Evolutionary conservation across 371 early-diverging fungal genomes (phyloP).

Genomic region (Saksenaea vasiformis): DNA sequence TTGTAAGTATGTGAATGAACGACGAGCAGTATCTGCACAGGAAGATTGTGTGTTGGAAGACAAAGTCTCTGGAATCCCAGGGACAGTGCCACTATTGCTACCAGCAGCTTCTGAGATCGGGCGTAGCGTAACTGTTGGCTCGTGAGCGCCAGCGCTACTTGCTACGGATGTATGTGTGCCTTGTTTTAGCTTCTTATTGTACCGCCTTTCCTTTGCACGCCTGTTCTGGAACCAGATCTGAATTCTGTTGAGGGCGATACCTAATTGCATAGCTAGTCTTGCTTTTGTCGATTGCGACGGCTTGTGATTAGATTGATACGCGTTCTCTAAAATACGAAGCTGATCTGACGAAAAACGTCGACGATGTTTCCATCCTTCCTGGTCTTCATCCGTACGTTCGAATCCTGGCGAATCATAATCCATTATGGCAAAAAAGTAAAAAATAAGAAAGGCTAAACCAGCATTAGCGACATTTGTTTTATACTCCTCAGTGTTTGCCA

Average conservation of each 20-base stretch:
- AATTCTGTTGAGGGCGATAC: background rate
- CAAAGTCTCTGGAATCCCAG: background rate
- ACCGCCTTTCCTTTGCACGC: constrained; percentile 8
- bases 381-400: background rate
- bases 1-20: background rate
- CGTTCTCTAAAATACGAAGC: background rate
- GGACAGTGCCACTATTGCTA: background rate
- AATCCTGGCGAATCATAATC: background rate
- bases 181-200: background rate
- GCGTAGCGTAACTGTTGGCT: background rate
- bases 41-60: background rate
- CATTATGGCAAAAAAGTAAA: background rate
- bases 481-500: background rate
- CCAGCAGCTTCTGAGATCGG: background rate
- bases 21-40: background rate
- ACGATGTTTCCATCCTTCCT: background rate
- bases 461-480: background rate
- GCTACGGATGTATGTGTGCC: background rate
- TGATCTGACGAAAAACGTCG: background rate
- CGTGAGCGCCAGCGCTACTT: background rate
- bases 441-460: background rate
- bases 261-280: background rate
- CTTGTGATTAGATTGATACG: background rate
- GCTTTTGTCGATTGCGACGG: background rate
- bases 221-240: constrained; percentile 18